phyloP scores from a whole-genome alignment of 1,139 yeast species.

The Pneumocystis carinii region DNA sequence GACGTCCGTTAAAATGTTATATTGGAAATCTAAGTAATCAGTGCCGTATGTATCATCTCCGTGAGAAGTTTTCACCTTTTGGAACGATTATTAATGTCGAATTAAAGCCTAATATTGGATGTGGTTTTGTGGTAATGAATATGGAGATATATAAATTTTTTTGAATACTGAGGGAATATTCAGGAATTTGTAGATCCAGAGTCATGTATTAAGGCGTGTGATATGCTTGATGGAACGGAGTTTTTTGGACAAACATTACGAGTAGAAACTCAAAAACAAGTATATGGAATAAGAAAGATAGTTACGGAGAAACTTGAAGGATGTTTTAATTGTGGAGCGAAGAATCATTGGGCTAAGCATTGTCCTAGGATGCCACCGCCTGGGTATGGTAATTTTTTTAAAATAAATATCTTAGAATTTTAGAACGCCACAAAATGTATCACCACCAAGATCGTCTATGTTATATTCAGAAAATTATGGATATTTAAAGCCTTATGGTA shows the following conservation, averaged over 20 bases:
- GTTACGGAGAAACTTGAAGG: slow-evolving; percentile 1
- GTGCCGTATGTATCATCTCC: slow-evolving; percentile 8
- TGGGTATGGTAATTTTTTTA: neutral
- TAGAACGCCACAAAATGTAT: neutral
- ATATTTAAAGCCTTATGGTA: neutral
- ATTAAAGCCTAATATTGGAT: slow-evolving; percentile 7
- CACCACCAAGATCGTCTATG: neutral
- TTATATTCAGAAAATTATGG: neutral
- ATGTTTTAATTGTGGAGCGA: slow-evolving; percentile 4
- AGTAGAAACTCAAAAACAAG: slow-evolving; percentile 5
- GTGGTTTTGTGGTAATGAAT: slow-evolving; percentile 4
- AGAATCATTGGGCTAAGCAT: slow-evolving; percentile 7
- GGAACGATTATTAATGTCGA: slow-evolving; percentile 6
- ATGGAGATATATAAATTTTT: neutral
- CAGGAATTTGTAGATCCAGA: slow-evolving; percentile 4
- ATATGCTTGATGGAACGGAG: slow-evolving; percentile 3
- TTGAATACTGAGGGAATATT: neutral
- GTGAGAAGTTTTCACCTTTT: slow-evolving; percentile 5
- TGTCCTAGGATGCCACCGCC: slow-evolving; percentile 6
- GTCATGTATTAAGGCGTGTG: slow-evolving; percentile 3
- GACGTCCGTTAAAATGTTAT: slow-evolving; percentile 7
- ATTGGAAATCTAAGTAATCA: slow-evolving; percentile 3
- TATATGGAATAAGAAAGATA: neutral
- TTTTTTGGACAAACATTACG: slow-evolving; percentile 7
- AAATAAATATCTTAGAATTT: neutral